Conservation (phyloP, 306 rosid genomes). For the Comarum palustre region DNA sequence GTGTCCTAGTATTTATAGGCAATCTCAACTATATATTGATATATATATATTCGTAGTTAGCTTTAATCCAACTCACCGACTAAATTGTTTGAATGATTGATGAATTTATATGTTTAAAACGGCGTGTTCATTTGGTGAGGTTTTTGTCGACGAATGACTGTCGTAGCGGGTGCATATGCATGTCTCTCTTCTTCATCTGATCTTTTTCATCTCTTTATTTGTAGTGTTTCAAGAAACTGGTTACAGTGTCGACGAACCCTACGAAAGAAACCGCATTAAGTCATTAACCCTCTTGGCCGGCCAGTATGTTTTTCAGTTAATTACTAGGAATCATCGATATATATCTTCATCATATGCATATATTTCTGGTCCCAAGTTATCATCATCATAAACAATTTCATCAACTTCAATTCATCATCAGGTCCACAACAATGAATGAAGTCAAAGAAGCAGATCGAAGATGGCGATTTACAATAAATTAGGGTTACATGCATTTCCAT, state of each 20-base stretch:
- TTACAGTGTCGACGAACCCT: not conserved
- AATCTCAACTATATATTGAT: no score
- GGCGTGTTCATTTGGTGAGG: no score
- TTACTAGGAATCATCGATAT: no score
- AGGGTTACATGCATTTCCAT: not conserved
- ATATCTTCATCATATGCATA: no score
- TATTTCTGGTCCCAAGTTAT: not conserved
- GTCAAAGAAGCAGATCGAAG: slow-evolving; percentile 23
- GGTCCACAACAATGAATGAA: slow-evolving; percentile 28
- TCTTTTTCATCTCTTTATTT: slow-evolving; percentile 2
- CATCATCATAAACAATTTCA: not conserved
- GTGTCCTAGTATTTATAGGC: no score
- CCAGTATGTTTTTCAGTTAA: not conserved
- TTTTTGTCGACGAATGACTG: no score
- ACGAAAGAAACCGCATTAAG: not conserved
- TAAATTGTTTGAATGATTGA: no score
- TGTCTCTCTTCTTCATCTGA: not conserved
- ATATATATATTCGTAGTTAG: no score
- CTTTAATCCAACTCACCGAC: no score
- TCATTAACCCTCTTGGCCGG: not conserved
- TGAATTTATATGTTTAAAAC: no score
- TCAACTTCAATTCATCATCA: slow-evolving; percentile 3
- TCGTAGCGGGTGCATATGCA: no score
- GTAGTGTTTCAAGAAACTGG: not conserved
- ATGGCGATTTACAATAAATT: slow-evolving; percentile 21